Percentiles rank a stretch among this genome's conserved stretches.
phyloP scores from a whole-genome alignment of 352 stramenopile genomes.

The Phytopythium helicoides region DNA sequence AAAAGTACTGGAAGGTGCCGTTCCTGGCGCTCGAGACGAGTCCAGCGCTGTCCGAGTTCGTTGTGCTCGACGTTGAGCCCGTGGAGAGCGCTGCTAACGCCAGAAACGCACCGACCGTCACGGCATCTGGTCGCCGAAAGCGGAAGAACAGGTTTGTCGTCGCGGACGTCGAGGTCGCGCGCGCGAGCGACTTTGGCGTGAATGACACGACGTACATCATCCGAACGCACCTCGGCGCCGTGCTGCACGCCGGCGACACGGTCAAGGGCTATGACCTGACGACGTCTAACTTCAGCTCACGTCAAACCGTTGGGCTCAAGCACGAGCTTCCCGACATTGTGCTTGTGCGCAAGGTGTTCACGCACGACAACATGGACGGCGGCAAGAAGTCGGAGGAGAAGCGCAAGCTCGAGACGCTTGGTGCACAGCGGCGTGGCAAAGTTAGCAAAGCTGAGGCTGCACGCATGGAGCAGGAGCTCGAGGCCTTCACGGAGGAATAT shows the following conservation, averaged over 20 bases:
- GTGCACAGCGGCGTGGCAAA: conserved; percentile 28
- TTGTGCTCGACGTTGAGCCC: conserved; percentile 70
- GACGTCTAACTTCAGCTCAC: conserved; percentile 47
- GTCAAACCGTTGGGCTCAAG: conserved; percentile 39
- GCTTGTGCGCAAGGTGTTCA: conserved; percentile 71
- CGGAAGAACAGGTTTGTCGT: conserved; percentile 34
- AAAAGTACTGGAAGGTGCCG: conserved; percentile 74
- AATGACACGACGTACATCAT: conserved; percentile 78
- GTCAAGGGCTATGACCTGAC: conserved; percentile 77
- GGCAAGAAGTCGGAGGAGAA: conserved; percentile 11
- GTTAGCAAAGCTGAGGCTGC: conserved; percentile 53
- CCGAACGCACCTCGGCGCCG: conserved; percentile 54
- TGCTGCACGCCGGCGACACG: conserved; percentile 58
- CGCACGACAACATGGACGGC: conserved; percentile 18
- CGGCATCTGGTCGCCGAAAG: conserved; percentile 6
- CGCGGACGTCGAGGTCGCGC: conserved; percentile 68
- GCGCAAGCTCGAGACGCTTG: conserved; percentile 47
- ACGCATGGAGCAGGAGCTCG: conserved; percentile 52
- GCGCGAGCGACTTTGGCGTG: conserved; percentile 69
- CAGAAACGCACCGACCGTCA: conserved; percentile 7
- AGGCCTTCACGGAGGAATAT: conserved; percentile 62
- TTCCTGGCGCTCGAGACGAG: conserved; percentile 62
- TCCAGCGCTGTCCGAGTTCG: conserved; percentile 59
- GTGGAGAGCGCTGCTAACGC: conserved; percentile 21
- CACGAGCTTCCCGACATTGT: conserved; percentile 71